These are phyloP conservation scores for Amanita subjunquillea DNA, from an alignment of 768 basidiomycete genomes.

Conservation along the genomic window DNA sequence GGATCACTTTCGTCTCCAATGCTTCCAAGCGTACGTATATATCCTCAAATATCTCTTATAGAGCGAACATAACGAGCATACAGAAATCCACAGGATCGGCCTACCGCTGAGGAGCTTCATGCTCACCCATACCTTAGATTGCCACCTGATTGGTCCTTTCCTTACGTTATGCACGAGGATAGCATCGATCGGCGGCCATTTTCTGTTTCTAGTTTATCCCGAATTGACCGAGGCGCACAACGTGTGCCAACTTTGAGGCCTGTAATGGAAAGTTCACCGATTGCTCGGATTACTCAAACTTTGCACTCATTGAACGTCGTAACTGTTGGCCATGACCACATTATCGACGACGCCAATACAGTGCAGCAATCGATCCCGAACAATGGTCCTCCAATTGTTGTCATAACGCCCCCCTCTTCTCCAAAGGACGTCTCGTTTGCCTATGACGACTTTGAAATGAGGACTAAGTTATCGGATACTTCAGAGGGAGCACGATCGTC, in stretches of 20 bases:
- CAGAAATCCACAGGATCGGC: conserved; percentile 63
- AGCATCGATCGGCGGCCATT: neutral
- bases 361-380: neutral
- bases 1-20: conserved; percentile 62
- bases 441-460: conserved; percentile 6
- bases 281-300: neutral
- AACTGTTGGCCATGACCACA: neutral
- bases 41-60: neutral
- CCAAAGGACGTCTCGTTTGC: conserved; percentile 8
- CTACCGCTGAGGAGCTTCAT: conserved; percentile 54
- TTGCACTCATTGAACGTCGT: neutral
- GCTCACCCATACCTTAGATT: conserved; percentile 54
- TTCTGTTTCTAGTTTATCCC: neutral
- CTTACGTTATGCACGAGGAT: conserved; percentile 2
- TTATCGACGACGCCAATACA: neutral
- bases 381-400: conserved; percentile 22
- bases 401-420: conserved; percentile 20
- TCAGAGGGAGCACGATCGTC: conserved; percentile 7
- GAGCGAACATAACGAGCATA: conserved; percentile 1
- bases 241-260: neutral
- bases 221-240: neutral
- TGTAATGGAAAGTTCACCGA: neutral
- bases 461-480: conserved; percentile 8
- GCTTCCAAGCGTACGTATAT: conserved; percentile 59
- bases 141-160: conserved; percentile 40